Evolutionary conservation across 495 filamentous ascomycete genomes (phyloP), one percentile per base, ranked within the genome.

Genomic region (Aspergillus conjunctus): DNA sequence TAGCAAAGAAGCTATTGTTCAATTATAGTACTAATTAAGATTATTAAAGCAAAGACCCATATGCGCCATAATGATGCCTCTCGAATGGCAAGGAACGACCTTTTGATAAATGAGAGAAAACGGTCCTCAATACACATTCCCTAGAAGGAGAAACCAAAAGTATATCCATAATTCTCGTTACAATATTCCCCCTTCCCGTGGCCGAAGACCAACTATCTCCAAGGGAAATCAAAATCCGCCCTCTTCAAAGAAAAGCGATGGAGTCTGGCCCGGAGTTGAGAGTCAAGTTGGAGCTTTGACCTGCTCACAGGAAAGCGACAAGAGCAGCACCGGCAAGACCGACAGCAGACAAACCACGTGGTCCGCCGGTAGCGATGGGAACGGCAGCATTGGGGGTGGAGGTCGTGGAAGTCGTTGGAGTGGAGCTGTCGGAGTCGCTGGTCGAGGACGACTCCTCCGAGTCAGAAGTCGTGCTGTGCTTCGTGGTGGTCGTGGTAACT

Each of bases 271-370:
- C 26, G 55, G 45, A 53, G 46, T 46, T 54, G 39, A 10, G 21
- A 51, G 15, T 51, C 37, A 22, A 45, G 60, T 18, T 54, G 17
- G 21, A 2, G 37, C 32, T 30, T 26, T 14, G 22, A 21, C 39
- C 39, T 64, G 30, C 17, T 73, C 75, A 83, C 69, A 83, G 64
- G 64, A 83, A 74, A 66, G 73, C 78, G 68, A 74, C 77, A 44
- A 81, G 70, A 51, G 79, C 68, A 61, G 71, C 76, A 65, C 75
- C 78, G 61, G 78, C 79, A n/a, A 79, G 14, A 14, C 58, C 68
- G 26, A 5, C 26, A 20, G 73, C 63, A 26, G 71, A 65, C 44
- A 81, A 65, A 11, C 76, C 68, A n/a, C 77, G 66, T 6, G 78
- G 64, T 45, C 68, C 73, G 15, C 73, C 73, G 44, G 78, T 76